phyloP scores from a whole-genome alignment of 768 basidiomycete species.

The Leccinum aurantiacum region DNA sequence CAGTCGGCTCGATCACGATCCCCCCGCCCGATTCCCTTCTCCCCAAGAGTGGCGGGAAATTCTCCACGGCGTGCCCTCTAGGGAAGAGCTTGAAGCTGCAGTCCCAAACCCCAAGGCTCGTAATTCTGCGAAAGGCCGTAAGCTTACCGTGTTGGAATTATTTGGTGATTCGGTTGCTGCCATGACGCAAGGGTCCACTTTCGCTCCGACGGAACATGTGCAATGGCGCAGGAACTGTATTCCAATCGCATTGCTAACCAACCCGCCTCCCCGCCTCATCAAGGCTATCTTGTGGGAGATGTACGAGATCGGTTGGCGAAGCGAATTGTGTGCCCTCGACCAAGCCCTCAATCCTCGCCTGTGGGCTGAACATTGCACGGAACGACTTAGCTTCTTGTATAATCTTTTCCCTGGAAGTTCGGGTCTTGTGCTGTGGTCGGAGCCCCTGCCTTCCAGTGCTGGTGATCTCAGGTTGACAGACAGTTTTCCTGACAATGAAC shows the following conservation, averaged over 20 bases:
- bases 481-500: neutral
- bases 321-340: conserved; percentile 23
- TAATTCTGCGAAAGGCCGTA: neutral
- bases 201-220: neutral
- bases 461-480: neutral
- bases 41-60: neutral
- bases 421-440: neutral
- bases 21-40: neutral
- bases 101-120: neutral
- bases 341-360: neutral
- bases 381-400: neutral
- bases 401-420: neutral
- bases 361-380: conserved; percentile 5
- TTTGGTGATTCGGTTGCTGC: conserved; percentile 1
- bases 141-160: neutral
- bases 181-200: neutral
- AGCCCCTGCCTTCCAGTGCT: neutral
- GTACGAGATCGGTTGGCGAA: conserved; percentile 19
- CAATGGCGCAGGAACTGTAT: neutral
- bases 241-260: neutral
- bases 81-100: too few species aligned
- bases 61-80: neutral
- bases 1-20: conserved; percentile 6
- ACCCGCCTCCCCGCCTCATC: conserved; percentile 2
- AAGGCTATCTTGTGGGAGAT: conserved; percentile 20